Evolutionary conservation across 768 basidiomycete species (phyloP), one percentile per base, ranked within the genome.

Genomic region (Macrocybe gigantea): DNA sequence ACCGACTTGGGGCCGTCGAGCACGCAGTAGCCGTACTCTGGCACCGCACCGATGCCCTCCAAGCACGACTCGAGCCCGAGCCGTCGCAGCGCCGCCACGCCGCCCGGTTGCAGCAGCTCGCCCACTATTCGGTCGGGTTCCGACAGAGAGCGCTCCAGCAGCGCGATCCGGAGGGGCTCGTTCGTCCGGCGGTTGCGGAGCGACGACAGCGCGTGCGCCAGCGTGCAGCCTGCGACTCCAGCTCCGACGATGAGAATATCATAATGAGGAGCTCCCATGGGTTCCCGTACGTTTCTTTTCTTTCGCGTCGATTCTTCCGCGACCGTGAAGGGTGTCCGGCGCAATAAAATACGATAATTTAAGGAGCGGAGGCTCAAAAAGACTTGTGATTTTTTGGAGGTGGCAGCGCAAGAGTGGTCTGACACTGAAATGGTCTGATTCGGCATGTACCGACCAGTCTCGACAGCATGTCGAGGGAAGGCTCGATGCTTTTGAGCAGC

Each of bases 91-190:
- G 92, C 82, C 9, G 72, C 70, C 15, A 93, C 82, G 1, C 96
- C 96, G 1, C 86, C 93, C 1, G 96, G 96, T 60, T 99, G 96
- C 15, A 99, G 71, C 1, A 98, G 81, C 64, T 99, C 96, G 22
- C 96, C 96, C 33, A 98, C 96, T 55, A 99, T 98, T 12, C 96
- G 79, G 73, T 98, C 93, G 0, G 96, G 96, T 62, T 92, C 88
- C 0, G 85, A 76, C 3, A 98, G 76, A 10, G 94, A 95, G 8
- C 95, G 83, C 65, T 99, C 96, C 47, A 99, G 72, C 0, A 97
- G 69, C 12, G 85, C 85, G 54, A 97, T 83, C 14, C 82, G 78
- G 13, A 93, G 77, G 10, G 85, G 85, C 22, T 22, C 22, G 22
- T 22, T 22, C 22, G 22, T 22, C 45, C 69, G 69, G 13, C 64